Percentiles rank a stretch among this genome's conserved stretches.
Evolutionary conservation across 2,329 filamentous ascomycete species (phyloP).

Genomic region (Clarireedia homoeocarpa): DNA sequence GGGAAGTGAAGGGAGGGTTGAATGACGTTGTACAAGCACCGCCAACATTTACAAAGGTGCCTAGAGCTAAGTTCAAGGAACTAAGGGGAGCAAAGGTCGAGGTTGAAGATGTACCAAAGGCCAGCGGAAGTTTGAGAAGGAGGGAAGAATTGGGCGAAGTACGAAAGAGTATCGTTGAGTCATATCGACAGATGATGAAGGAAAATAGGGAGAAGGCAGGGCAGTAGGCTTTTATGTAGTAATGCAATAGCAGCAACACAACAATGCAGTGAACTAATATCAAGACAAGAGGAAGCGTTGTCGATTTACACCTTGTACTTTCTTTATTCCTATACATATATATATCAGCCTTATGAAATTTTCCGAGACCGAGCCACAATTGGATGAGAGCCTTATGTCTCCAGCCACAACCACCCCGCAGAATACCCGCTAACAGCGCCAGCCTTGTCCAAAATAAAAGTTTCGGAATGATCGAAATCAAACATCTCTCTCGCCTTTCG

Average conservation of each 20-base stretch:
- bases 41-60: slow-evolving; percentile 26
- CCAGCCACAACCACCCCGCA: neutral
- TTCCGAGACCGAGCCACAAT: neutral
- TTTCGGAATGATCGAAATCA: neutral
- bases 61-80: slow-evolving; percentile 31
- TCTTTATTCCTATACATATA: neutral
- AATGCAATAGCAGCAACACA: neutral
- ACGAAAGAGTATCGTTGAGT: slow-evolving; percentile 62
- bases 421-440: neutral
- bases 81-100: slow-evolving; percentile 55
- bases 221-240: neutral
- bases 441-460: neutral
- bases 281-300: neutral
- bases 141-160: slow-evolving; percentile 66
- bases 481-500: neutral
- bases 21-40: slow-evolving; percentile 30
- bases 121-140: slow-evolving; percentile 61
- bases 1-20: slow-evolving; percentile 30
- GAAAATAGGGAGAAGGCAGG: slow-evolving; percentile 28
- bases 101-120: slow-evolving; percentile 60
- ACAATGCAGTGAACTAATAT: neutral
- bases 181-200: slow-evolving; percentile 65
- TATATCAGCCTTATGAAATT: neutral
- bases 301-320: neutral
- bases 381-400: neutral